Percentiles rank a stretch among this genome's conserved stretches.
Conservation (phyloP, 2,329 filamentous ascomycete genomes). For the Microdochium bolleyi region DNA sequence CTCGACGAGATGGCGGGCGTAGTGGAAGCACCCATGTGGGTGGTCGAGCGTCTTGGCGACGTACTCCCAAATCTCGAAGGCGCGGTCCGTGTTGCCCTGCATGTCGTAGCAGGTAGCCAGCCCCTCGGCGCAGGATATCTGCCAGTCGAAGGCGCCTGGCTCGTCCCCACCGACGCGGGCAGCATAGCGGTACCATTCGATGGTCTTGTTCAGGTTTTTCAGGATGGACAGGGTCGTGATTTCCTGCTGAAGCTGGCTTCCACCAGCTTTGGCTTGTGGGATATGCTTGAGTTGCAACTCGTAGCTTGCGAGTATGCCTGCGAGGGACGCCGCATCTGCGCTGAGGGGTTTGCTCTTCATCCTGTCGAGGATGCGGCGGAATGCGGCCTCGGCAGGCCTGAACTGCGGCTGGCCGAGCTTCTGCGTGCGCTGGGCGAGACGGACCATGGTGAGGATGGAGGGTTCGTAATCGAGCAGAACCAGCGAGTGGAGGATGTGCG, state of each 20-base stretch:
- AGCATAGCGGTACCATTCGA: slow-evolving; percentile 20
- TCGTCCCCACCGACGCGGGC: slow-evolving; percentile 5
- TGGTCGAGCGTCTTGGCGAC: slow-evolving; percentile 22
- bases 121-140: slow-evolving; percentile 18
- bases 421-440: slow-evolving; percentile 8
- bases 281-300: too few species aligned
- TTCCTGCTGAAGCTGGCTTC: neutral
- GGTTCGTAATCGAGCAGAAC: slow-evolving; percentile 23
- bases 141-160: slow-evolving; percentile 24
- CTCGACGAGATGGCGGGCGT: slow-evolving; percentile 17
- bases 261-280: too few species aligned
- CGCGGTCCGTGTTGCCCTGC: slow-evolving; percentile 9
- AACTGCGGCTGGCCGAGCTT: slow-evolving; percentile 9
- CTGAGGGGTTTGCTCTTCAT: slow-evolving; percentile 13
- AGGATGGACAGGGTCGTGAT: neutral
- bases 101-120: slow-evolving; percentile 17
- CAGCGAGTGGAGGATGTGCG: slow-evolving; percentile 25
- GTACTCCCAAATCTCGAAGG: slow-evolving; percentile 11
- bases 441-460: slow-evolving; percentile 23
- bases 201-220: slow-evolving; percentile 12
- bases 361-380: slow-evolving; percentile 9
- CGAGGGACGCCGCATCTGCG: slow-evolving; percentile 27
- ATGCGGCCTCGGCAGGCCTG: slow-evolving; percentile 8
- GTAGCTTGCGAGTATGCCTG: slow-evolving; percentile 15
- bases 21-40: slow-evolving; percentile 12